Evolutionary conservation across 108 stramenopile genomes (phyloP), one percentile per base, ranked within the genome.

Genomic region (Pseudonitzschia pungens): DNA sequence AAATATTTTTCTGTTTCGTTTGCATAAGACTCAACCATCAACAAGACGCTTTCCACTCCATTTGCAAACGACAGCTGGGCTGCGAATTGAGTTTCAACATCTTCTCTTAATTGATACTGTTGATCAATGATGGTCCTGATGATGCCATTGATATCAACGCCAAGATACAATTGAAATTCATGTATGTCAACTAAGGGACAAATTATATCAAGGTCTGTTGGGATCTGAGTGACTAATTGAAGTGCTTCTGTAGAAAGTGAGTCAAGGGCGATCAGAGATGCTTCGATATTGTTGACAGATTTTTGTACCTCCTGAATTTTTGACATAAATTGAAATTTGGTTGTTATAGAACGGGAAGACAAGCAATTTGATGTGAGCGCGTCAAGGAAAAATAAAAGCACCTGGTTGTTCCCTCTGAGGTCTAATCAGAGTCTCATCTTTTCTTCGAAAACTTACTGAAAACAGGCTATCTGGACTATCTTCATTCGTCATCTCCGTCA

Each of bases 131-230:
- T 43, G 2, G 14, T 69, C 20, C 10, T 31, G 4, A 69, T n/a
- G 9, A 83, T 54, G 8, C 36, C 75, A 20, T 44, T 65, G 16
- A 83, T 45, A 72, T 83, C 82, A 9, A 76, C 42, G 7, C 73
- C 77, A 29, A 78, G 45, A 15, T 28, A 36, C 21, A 55, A 59
- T 65, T 69, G 60, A 45, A 79, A 67, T 36, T 32, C 31, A 42
- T 68, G 6, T 22, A 41, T 56, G 31, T 57, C 53, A 11, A 77
- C 73, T 18, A 75, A 28, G 0, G 82, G 82, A 59, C 82, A 83
- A 42, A 83, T 51, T 1, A 41, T 29, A 1, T 22, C 73, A 40
- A 78, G 52, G 21, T 76, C 67, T 20, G 71, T 33, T 6, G 70
- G 43, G 1, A 54, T 41, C 24, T 28, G 29, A 36, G 57, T 12